Conservation (phyloP, 345 rosid species). For the Aethionema arabicum region DNA sequence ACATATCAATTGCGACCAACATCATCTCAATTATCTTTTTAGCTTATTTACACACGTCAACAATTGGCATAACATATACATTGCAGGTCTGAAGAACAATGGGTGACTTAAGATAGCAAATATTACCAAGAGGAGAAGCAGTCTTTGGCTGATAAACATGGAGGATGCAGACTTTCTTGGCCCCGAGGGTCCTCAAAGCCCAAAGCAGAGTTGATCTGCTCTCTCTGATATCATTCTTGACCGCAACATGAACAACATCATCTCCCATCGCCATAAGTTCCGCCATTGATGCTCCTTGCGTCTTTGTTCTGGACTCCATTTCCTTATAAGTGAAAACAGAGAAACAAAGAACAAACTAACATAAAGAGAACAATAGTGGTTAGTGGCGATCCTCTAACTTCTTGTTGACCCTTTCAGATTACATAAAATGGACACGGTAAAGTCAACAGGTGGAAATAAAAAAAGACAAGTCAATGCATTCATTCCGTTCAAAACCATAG, state of each 20-base stretch:
- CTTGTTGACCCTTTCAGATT: slow-evolving; percentile 30
- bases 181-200: slow-evolving; percentile 49
- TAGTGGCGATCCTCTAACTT: slow-evolving; percentile 39
- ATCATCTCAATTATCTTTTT: background rate
- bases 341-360: slow-evolving; percentile 26
- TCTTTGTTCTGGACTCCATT: slow-evolving; percentile 20
- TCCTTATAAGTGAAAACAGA: slow-evolving; percentile 25
- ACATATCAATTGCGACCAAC: slow-evolving; percentile 11
- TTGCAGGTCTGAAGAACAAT: background rate
- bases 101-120: background rate
- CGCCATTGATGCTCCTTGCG: slow-evolving; percentile 35
- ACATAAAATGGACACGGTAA: slow-evolving; percentile 17
- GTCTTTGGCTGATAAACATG: slow-evolving; percentile 51
- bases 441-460: slow-evolving; percentile 19
- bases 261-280: slow-evolving; percentile 29
- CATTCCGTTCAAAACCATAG: no score
- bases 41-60: background rate
- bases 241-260: slow-evolving; percentile 59
- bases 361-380: slow-evolving; percentile 24
- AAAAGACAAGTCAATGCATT: slow-evolving; percentile 23
- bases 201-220: slow-evolving; percentile 52
- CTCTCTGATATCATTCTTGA: slow-evolving; percentile 49
- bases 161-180: slow-evolving; percentile 47
- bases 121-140: slow-evolving; percentile 39
- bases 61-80: slow-evolving; percentile 8